Evolutionary conservation across 2,329 filamentous ascomycete species (phyloP).

Genomic region (Botrytis deweyae): DNA sequence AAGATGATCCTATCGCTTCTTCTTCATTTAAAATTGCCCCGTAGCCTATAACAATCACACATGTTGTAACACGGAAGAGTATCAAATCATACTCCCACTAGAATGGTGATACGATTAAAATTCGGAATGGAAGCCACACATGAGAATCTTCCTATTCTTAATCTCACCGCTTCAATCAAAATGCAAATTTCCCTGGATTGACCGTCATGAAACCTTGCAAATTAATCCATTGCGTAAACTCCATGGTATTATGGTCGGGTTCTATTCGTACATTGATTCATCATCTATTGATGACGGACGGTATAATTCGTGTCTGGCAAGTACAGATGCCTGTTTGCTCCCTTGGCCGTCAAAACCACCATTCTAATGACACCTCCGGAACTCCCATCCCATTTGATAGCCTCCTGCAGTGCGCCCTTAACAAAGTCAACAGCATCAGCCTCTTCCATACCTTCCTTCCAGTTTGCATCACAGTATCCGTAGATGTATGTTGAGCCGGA

Average conservation of each 20-base stretch:
- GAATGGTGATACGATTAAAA: constrained; percentile 1
- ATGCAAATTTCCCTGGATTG: constrained; percentile 20
- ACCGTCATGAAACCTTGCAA: constrained; percentile 26
- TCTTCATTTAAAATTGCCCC: not conserved
- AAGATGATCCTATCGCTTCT: not conserved
- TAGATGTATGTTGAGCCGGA: constrained; percentile 99
- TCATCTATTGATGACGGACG: constrained; percentile 51
- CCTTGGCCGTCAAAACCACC: constrained; percentile 89
- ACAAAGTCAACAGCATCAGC: constrained; percentile 88
- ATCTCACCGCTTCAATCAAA: constrained; percentile 29
- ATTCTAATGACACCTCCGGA: constrained; percentile 97
- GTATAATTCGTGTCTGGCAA: constrained; percentile 85
- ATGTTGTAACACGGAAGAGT: not conserved
- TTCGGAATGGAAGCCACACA: not conserved
- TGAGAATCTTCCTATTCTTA: constrained; percentile 13
- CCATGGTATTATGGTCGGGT: constrained; percentile 36
- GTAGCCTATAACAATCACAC: constrained; percentile 10
- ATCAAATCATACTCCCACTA: constrained; percentile 15
- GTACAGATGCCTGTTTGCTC: constrained; percentile 91
- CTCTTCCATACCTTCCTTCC: constrained; percentile 93
- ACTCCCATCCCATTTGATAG: constrained; percentile 99
- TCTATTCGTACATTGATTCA: constrained; percentile 39
- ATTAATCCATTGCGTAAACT: constrained; percentile 23
- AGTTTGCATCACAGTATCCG: constrained; percentile 96
- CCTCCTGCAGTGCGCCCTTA: constrained; percentile 85